Evolutionary conservation across 192 early-diverging fungal genomes (phyloP), one percentile per base, ranked within the genome.

Genomic region (Umbelopsis sp.): DNA sequence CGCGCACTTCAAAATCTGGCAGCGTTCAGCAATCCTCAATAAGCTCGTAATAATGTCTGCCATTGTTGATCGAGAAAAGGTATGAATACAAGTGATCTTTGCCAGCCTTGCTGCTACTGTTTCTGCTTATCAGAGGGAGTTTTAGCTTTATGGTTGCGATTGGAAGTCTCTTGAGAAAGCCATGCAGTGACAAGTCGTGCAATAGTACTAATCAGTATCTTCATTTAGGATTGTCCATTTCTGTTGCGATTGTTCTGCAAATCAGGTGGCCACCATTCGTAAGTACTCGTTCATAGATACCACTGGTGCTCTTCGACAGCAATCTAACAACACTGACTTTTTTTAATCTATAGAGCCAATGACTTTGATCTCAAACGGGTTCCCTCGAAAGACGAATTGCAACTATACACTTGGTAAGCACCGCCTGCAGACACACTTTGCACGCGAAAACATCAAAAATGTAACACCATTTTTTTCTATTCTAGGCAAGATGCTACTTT

Each of bases 401-500:
- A 79, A 37, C 37, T 89, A 50, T 84, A 89, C 47, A 89, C 87
- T 15, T 89, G 87, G 86, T 88, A 79, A 51, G 27, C 50, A 8
- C 4, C 25, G 8, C 10, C 0, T 15, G 47, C 33, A 66, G 21
- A 44, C 22, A 10, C 13, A 6, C 45, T 51, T 58, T 30, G 11
- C 22, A 27, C 9, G 12, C 22, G 4, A 10, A 23, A n/a, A 50
- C 1, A 46, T 51, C n/a, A 44, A 18, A 33, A 20, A 13, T 18
- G 51, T 70, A 51, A 27, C 22, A 33, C 48, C 33, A 15, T 37
- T 45, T 20, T 1, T 49, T 18, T 4, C 16, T 75, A 35, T 67
- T 33, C 49, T 77, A 88, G 87, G 88, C 85, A 80, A 52, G 83
- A 90, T 69, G 87, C 87, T 37, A 85, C 88, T 11, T 73, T 90